Evolutionary conservation across 768 basidiomycete species (phyloP).

Genomic region (Pisolithus tinctorius): DNA sequence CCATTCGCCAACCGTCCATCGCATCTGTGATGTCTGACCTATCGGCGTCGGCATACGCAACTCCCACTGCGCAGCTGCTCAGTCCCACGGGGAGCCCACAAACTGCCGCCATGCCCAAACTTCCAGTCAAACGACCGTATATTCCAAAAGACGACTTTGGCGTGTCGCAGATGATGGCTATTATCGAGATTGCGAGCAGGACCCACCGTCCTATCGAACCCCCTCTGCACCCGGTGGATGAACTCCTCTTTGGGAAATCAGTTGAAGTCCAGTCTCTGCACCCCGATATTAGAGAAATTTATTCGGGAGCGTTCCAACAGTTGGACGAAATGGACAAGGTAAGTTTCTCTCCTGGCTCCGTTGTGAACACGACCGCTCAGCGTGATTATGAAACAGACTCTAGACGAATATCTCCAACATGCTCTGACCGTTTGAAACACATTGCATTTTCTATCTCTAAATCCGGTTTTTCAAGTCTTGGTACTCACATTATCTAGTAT

Average conservation of each 20-base stretch:
- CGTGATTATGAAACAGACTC: constrained; percentile 8
- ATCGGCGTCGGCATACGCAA: constrained; percentile 39
- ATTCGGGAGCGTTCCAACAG: constrained; percentile 60
- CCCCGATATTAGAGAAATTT: constrained; percentile 66
- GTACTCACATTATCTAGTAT: not conserved
- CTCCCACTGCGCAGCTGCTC: constrained; percentile 28
- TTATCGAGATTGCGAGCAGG: constrained; percentile 64
- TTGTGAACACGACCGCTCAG: not conserved
- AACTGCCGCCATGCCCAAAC: constrained; percentile 21
- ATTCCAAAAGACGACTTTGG: constrained; percentile 83
- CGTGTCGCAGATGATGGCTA: constrained; percentile 76
- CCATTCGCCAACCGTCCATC: constrained; percentile 60
- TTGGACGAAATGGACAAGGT: constrained; percentile 81
- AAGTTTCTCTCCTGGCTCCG: constrained; percentile 1
- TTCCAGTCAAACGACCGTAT: constrained; percentile 37
- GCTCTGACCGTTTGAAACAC: constrained; percentile 9
- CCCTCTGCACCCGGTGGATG: constrained; percentile 61
- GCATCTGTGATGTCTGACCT: constrained; percentile 68
- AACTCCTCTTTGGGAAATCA: constrained; percentile 62
- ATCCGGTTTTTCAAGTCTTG: not conserved
- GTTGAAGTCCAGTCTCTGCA: constrained; percentile 60
- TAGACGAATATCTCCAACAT: constrained; percentile 26
- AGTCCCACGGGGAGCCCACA: constrained; percentile 19
- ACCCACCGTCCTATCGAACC: constrained; percentile 28
- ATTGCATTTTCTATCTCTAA: not conserved